Evolutionary conservation across 495 filamentous ascomycete species (phyloP).

Genomic region (Parmelia sp.): DNA sequence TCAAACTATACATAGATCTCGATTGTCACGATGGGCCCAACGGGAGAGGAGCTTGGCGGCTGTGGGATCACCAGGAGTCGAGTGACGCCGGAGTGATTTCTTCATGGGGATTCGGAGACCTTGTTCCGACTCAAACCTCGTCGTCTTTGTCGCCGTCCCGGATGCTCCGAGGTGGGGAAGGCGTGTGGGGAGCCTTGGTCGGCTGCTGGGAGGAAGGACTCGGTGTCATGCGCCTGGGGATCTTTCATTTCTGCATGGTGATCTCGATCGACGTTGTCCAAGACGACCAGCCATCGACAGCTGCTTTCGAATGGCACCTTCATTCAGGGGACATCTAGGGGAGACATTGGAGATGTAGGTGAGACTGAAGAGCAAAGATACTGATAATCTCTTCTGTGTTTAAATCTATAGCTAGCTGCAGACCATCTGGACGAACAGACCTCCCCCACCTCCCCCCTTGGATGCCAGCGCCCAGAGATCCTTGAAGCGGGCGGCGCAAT

Average conservation of each 20-base stretch:
- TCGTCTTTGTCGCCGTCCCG: slow-evolving; percentile 28
- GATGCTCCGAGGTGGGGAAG: slow-evolving; percentile 30
- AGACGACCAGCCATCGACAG: slow-evolving; percentile 36
- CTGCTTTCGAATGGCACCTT: slow-evolving; percentile 31
- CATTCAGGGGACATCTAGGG: too few relatives aligned
- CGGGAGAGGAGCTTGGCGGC: slow-evolving; percentile 39
- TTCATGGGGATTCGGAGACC: slow-evolving; percentile 23
- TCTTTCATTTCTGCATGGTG: slow-evolving; percentile 20
- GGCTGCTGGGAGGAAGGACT: slow-evolving; percentile 30
- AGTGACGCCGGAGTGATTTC: slow-evolving; percentile 27
- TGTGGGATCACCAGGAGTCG: slow-evolving; percentile 26
- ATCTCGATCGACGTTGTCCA: slow-evolving; percentile 41
- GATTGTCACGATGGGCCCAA: slow-evolving; percentile 45
- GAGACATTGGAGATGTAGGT: too few relatives aligned
- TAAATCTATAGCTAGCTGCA: too few relatives aligned
- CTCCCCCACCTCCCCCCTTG: too few relatives aligned
- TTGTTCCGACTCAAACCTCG: slow-evolving; percentile 21
- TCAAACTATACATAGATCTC: slow-evolving; percentile 49
- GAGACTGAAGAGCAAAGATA: too few relatives aligned
- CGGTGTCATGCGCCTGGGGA: slow-evolving; percentile 32
- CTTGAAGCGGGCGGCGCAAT: too few relatives aligned
- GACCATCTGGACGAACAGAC: too few relatives aligned
- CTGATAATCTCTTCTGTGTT: too few relatives aligned
- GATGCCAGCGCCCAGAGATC: too few relatives aligned
- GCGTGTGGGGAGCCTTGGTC: slow-evolving; percentile 41